Base-by-base conservation (phyloP, 257 asterid species). In the Primulina eburnea region DNA sequence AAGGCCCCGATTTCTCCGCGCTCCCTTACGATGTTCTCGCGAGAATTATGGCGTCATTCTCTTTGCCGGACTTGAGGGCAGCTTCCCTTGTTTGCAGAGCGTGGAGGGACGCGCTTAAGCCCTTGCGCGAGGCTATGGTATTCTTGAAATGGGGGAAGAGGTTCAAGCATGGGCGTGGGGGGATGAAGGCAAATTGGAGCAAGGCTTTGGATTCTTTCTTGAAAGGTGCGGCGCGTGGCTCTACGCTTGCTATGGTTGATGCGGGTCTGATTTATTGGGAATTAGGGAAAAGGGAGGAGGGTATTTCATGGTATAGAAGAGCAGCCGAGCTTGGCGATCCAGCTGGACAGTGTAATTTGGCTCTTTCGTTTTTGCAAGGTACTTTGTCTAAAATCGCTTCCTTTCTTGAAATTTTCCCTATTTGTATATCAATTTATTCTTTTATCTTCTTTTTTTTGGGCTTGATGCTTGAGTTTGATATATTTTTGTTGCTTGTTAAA, bases 141-240 rank as follows among this genome's bases (percentile, higher is more conserved):
- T 82, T 77, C 64, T 53, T 50, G 57, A 50, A 50, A 50, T 50
- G 57, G 57, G 57, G 57, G 57, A 50, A 50, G 57, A 50, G 57
- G 8, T 50, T 50, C 57, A 50, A 50, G 57, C 57, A 50, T 50
- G 57, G 57, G 17, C 57, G 57, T 50, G 88, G 83, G 32, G 95
- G 92, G 40, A 86, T 83, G 78, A 82, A 75, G 75, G 64, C 70
- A 7, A 71, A 85, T 78, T 67, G 77, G 75, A 24, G 16, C 5
- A 87, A 85, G 79, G 98, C 98, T 14, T 57, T 88, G 76, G 94
- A 92, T 24, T 79, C 79, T 2, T 88, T 92, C 68, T 58, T 92
- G 32, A 69, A 89, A 77, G 96, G 95, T 18, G 96, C 92, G 72
- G 89, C 90, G 82, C 89, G 93, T 78, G 98, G 98, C 65, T 50